These are phyloP conservation scores for Crucihimalaya himalaica DNA, from an alignment of 345 rosid genomes.

Conservation along the genomic window DNA sequence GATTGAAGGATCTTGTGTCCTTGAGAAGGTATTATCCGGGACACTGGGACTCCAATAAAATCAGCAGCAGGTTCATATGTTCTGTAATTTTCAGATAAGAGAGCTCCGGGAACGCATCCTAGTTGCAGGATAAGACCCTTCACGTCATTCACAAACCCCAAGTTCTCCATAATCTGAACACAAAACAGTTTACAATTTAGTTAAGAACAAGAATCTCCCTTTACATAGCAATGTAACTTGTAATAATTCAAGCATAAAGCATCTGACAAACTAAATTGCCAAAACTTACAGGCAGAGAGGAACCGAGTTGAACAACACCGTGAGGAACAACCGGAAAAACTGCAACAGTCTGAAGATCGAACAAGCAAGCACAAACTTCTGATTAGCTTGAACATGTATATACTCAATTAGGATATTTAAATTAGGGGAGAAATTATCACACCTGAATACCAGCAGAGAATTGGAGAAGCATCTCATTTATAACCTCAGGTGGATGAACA, in stretches of 20 bases:
- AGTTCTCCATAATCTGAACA: conserved; percentile 81
- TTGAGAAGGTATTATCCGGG: conserved; percentile 45
- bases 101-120: conserved; percentile 75
- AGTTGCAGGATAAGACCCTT: conserved; percentile 74
- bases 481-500: conserved; percentile 79
- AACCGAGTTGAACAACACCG: conserved; percentile 95
- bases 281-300: conserved; percentile 67
- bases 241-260: background rate
- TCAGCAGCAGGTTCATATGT: conserved; percentile 45
- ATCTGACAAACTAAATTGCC: background rate
- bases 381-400: background rate
- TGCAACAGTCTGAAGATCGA: conserved; percentile 65
- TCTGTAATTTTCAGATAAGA: conserved; percentile 55
- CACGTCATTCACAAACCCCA: conserved; percentile 75
- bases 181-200: background rate
- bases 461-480: conserved; percentile 73
- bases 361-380: background rate
- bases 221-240: background rate
- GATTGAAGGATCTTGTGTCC: conserved; percentile 39
- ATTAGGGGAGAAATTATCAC: conserved; percentile 1
- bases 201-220: conserved; percentile 17
- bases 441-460: conserved; percentile 96
- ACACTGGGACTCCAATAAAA: conserved; percentile 51
- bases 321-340: conserved; percentile 80
- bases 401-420: background rate